Evolutionary conservation across 352 stramenopile genomes (phyloP), one percentile per base, ranked within the genome.

Genomic region (Globisporangium echinulatum): DNA sequence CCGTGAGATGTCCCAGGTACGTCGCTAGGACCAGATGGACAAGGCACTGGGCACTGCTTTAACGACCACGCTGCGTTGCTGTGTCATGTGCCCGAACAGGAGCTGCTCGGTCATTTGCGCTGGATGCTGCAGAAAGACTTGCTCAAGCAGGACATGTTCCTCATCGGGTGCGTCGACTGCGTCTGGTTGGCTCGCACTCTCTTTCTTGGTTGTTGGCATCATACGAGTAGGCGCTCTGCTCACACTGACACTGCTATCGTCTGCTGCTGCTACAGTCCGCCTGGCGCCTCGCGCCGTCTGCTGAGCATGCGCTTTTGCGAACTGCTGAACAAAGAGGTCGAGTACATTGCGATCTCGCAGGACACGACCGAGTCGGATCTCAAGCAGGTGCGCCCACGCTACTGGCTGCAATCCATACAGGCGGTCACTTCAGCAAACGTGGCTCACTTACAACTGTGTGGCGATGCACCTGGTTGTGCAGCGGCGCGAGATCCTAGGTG

Each of bases 311-410:
- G 79, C 39, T 96, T 95, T 55, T 93, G 83, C 53, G 87, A 96
- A 56, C 61, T 96, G 19, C 58, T 95, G 49, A 75, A 94, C 56
- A 84, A 83, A 42, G 85, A 93, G 44, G 83, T 93, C 37, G 87
- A 96, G 62, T 96, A 93, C 64, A 79, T 99, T 19, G 76, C 88
- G n/a, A 78, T 99, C 54, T 97, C 91, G 25, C 77, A 85, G 38
- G 95, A 98, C 76, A 98, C 92, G 43, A 98, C 95, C 0, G 95
- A 98, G 68, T 90, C 82, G 0, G 90, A 97, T 63, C 64, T 97
- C 19, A 97, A 97, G 62, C 90, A 96, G 72, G 75, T 85, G 44
- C 9, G 37, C n/a, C 7, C 15, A 11, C 19, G 25, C 5, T 33
- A 17, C 15, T 49, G 49, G 33, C 5, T 39, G 8, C 38, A 6